A percentile compares a stretch with the other conserved stretches of the same genome.
Evolutionary conservation across 2,329 filamentous ascomycete genomes (phyloP).

Genomic region (Neofusicoccum cordaticola): DNA sequence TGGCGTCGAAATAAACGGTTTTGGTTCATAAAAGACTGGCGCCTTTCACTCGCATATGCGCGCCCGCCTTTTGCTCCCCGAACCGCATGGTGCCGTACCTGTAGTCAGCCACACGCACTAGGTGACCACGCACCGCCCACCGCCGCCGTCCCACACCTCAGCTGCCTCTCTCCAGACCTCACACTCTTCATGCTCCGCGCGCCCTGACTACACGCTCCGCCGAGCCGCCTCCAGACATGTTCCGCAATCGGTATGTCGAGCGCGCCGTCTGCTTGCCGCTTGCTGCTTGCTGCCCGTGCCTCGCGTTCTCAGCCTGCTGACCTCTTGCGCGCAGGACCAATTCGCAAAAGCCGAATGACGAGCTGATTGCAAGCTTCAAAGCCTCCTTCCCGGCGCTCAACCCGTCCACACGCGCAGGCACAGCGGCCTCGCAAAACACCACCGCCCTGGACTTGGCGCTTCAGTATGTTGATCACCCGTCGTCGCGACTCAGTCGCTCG

Average conservation of each 20-base stretch:
- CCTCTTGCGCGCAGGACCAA: conserved; percentile 56
- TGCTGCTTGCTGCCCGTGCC: not conserved
- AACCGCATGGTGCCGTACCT: conserved; percentile 13
- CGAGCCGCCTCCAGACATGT: conserved; percentile 39
- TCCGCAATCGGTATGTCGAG: conserved; percentile 45
- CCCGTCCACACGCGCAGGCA: conserved; percentile 41
- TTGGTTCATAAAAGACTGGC: conserved; percentile 16
- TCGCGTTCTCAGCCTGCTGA: conserved; percentile 14
- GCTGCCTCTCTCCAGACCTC: not conserved
- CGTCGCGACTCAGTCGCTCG: conserved; percentile 19
- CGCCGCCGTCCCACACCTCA: conserved; percentile 7
- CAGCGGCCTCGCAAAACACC: conserved; percentile 38
- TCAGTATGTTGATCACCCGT: conserved; percentile 38
- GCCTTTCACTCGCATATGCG: conserved; percentile 13
- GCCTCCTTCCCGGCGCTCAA: conserved; percentile 73
- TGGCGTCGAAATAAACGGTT: conserved; percentile 16
- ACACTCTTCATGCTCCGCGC: conserved; percentile 30
- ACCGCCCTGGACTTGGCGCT: conserved; percentile 43
- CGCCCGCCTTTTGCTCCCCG: conserved; percentile 11
- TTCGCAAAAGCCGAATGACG: conserved; percentile 81
- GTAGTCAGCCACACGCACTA: conserved; percentile 14
- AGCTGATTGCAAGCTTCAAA: conserved; percentile 80
- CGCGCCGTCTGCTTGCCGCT: conserved; percentile 14
- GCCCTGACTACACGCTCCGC: conserved; percentile 25
- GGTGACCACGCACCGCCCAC: conserved; percentile 12